Conservation (phyloP, 371 early-diverging fungal species). For the Mortierella sp. region DNA sequence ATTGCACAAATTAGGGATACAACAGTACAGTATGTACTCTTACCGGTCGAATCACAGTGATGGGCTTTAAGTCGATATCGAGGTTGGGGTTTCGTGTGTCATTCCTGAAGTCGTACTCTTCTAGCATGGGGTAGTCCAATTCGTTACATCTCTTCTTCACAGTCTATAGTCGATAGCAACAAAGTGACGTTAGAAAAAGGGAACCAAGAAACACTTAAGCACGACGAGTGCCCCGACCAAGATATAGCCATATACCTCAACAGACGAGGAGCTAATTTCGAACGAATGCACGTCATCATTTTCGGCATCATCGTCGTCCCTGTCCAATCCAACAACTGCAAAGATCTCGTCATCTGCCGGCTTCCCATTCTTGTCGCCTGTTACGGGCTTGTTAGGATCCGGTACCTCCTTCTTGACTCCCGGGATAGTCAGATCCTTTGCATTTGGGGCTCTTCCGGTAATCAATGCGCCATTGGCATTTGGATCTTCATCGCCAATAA, state of each 20-base stretch:
- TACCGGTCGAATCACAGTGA: slow-evolving; percentile 91
- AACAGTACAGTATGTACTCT: slow-evolving; percentile 1
- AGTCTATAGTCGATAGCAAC: slow-evolving; percentile 47
- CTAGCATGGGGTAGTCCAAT: slow-evolving; percentile 97
- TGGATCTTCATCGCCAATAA: slow-evolving; percentile 55
- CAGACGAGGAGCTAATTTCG: slow-evolving; percentile 84
- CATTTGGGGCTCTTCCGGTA: slow-evolving; percentile 63
- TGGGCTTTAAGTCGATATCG: slow-evolving; percentile 97
- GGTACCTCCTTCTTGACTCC: slow-evolving; percentile 59
- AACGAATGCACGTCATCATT: slow-evolving; percentile 86
- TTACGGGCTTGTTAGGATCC: slow-evolving; percentile 50
- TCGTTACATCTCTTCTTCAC: slow-evolving; percentile 96
- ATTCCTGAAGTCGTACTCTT: slow-evolving; percentile 99
- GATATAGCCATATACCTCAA: slow-evolving; percentile 69
- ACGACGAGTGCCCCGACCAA: too few species aligned
- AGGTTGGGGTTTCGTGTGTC: slow-evolving; percentile 89
- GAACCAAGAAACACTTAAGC: too few species aligned
- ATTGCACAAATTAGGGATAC: background rate
- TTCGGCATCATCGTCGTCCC: slow-evolving; percentile 76
- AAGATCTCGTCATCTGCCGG: slow-evolving; percentile 61
- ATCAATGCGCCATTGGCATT: slow-evolving; percentile 37
- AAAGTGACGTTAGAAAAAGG: background rate
- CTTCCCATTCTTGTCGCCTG: slow-evolving; percentile 28
- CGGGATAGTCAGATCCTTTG: slow-evolving; percentile 71
- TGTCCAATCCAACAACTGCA: slow-evolving; percentile 68